Percentiles rank a stretch among this genome's conserved stretches.
These are phyloP conservation scores for Penicillium fuscoglaucum DNA, from an alignment of 2,329 filamentous ascomycete genomes.

Conservation along the genomic window DNA sequence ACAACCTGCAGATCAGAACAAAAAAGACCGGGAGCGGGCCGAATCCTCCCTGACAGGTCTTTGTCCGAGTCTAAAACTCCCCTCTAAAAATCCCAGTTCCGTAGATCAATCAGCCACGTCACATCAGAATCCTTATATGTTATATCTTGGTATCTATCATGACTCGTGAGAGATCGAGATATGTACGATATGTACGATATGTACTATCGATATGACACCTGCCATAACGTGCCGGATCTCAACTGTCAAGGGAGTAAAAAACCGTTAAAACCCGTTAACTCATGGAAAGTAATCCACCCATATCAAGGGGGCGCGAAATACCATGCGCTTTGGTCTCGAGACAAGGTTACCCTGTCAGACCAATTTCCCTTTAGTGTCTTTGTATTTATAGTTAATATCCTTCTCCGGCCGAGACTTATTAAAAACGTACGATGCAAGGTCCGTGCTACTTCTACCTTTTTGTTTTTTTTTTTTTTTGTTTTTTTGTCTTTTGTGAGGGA, in stretches of 20 bases:
- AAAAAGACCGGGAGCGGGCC: constrained; percentile 25
- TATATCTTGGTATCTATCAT: too few species aligned
- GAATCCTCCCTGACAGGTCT: constrained; percentile 27
- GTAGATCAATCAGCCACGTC: constrained; percentile 13
- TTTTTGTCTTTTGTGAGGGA: background rate
- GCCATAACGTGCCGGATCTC: constrained; percentile 4
- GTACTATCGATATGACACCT: background rate
- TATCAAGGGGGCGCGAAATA: too few species aligned
- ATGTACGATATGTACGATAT: too few species aligned
- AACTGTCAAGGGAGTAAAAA: background rate
- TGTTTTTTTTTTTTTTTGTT: background rate
- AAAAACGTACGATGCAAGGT: constrained; percentile 11
- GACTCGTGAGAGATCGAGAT: background rate
- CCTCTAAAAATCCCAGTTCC: background rate
- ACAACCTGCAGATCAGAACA: background rate
- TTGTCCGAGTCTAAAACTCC: constrained; percentile 10
- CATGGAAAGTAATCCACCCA: too few species aligned
- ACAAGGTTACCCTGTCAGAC: constrained; percentile 3
- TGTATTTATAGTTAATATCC: background rate
- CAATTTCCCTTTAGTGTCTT: background rate
- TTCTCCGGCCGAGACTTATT: background rate
- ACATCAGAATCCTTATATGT: too few species aligned
- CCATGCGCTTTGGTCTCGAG: background rate
- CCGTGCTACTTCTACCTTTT: constrained; percentile 1
- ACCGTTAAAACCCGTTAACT: background rate